Evolutionary conservation across 768 basidiomycete genomes (phyloP).

Genomic region (Trametes maxima): DNA sequence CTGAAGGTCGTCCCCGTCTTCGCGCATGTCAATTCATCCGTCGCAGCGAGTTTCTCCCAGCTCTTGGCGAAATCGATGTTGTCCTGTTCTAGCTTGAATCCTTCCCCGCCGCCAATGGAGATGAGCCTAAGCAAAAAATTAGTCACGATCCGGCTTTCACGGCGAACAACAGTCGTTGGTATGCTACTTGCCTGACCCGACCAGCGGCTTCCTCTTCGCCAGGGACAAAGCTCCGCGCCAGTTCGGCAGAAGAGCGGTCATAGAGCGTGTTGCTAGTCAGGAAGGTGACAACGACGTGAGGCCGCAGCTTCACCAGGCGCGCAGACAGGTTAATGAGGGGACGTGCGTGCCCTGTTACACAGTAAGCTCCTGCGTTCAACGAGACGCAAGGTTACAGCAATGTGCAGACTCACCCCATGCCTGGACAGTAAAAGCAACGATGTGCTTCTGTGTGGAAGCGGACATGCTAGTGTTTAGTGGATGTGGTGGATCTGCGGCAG

Average conservation of each 20-base stretch:
- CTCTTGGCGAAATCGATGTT: slow-evolving; percentile 12
- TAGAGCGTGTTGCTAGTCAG: slow-evolving; percentile 11
- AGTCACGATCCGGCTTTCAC: too few relatives aligned
- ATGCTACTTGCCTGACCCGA: slow-evolving; percentile 4
- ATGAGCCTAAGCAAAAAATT: slow-evolving; percentile 8
- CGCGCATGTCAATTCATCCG: slow-evolving; percentile 9
- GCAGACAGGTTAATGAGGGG: slow-evolving; percentile 20
- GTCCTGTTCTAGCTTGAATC: neutral
- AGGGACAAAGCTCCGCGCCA: slow-evolving; percentile 11
- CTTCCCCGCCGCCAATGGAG: neutral
- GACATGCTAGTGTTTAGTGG: neutral
- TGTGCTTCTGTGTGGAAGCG: neutral
- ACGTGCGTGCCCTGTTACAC: slow-evolving; percentile 17
- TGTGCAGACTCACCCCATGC: neutral
- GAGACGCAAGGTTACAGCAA: neutral
- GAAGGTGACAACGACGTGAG: slow-evolving; percentile 13
- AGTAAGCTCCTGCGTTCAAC: neutral
- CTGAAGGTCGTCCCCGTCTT: slow-evolving; percentile 2
- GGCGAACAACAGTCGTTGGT: neutral
- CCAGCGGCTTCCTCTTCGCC: slow-evolving; percentile 7
- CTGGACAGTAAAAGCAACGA: neutral
- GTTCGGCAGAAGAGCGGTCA: slow-evolving; percentile 13
- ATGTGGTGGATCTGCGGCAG: neutral
- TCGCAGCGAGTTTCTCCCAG: slow-evolving; percentile 14
- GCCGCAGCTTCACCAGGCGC: slow-evolving; percentile 14